phyloP scores from a whole-genome alignment of 495 filamentous ascomycete genomes.

The Penicillium steckii region DNA sequence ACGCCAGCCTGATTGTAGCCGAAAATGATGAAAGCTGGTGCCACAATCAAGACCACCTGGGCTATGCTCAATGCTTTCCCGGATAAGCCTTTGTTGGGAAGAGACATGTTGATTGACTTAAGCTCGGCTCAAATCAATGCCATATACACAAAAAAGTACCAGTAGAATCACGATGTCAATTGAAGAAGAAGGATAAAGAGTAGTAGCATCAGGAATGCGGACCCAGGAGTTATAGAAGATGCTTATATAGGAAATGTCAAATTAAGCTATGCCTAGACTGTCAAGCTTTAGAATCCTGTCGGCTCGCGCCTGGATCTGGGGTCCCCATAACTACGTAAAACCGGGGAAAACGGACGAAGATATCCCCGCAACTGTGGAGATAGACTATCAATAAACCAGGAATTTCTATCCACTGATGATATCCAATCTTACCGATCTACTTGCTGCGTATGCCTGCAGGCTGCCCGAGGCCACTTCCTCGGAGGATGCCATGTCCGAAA shows the following conservation, averaged over 20 bases:
- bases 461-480: neutral
- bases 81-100: neutral
- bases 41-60: conserved; percentile 31
- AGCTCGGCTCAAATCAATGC: neutral
- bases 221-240: neutral
- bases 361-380: conserved; percentile 10
- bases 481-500: conserved; percentile 6
- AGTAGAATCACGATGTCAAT: no score
- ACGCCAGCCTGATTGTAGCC: conserved; percentile 34
- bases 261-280: neutral
- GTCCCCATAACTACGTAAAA: conserved; percentile 11
- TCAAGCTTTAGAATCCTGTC: neutral
- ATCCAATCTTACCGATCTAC: neutral
- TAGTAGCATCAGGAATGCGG: neutral
- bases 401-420: neutral
- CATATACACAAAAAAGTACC: neutral
- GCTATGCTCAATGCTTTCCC: conserved; percentile 21
- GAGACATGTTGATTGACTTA: conserved; percentile 2
- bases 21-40: conserved; percentile 34
- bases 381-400: neutral
- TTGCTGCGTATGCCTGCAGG: neutral
- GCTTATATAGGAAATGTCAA: neutral
- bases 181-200: neutral
- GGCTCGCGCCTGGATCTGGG: conserved; percentile 6
- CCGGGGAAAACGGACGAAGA: conserved; percentile 8